Evolutionary conservation across 2,329 filamentous ascomycete genomes (phyloP), one percentile per base, ranked within the genome.

Genomic region (Thelonectria discophora): DNA sequence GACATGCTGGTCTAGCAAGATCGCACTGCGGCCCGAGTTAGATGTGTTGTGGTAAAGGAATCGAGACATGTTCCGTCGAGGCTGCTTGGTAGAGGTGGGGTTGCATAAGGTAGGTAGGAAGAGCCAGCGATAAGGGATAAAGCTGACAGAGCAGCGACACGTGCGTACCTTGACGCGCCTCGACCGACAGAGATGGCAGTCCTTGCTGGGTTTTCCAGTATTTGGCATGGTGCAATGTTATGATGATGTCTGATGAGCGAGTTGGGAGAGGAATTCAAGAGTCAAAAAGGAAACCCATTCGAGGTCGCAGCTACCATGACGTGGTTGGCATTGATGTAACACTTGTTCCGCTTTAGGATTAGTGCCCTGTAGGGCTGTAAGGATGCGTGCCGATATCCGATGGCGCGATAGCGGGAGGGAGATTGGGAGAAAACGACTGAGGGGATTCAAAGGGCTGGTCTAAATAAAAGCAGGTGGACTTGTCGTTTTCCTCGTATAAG

Each of bases 171-270:
- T 80, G 64, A 80, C 78, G 40, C 78, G 76, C 49, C 78, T 70
- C 42, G 70, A 66, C 34, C 78, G 77, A 62, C 78, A 80, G 40
- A 80, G 72, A 52, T 79, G 77, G 57, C 78, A 80, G 66, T 80
- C 77, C 48, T 72, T 72, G 63, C 78, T 80, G 18, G 78, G 78
- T 62, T 72, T 75, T 32, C 78, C 78, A 21, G 73, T 79, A 68
- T 80, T 80, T 32, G 78, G 78, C 78, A 80, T 80, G 53, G 40
- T 42, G 43, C 6, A 24, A 3, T 4, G 6, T 4, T 24, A 24
- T 15, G 34, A 47, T 46, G 47, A n/a, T 8, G 15, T 5, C 15
- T 15, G 12, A 47, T 46, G 47, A n/a, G 48, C 37, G 53, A 37
- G 52, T 42, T 20, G 18, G 21, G 21, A n/a, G 46, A 49, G 15